Base-by-base conservation (phyloP, 345 rosid genomes). In the Zanthoxylum bungeanum region DNA sequence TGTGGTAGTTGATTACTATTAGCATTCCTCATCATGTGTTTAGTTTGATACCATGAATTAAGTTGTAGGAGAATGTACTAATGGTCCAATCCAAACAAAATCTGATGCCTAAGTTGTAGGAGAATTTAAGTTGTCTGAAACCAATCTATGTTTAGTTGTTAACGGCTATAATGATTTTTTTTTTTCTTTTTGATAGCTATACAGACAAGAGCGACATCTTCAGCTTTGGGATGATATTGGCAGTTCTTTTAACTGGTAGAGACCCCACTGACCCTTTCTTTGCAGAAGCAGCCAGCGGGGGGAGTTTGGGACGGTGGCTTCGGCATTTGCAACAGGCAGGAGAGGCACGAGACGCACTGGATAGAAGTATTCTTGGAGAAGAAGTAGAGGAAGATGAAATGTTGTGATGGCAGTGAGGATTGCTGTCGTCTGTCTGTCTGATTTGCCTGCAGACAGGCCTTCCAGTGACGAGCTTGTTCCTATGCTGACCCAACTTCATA, bases 321-420 rank as follows among this genome's bases (percentile, higher is more conserved):
- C 85, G 82, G 65, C 95, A 90, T 73, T 85, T 94, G 81, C 96
- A 90, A 76, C 92, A 92, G 57, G 87, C 89, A 0, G 98, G 97
- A 52, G 98, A 94, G 71, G 97, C 87, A 34, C 57, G 80, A 28
- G 98, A 90, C 80, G 93, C 96, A 11, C 82, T 94, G 36, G 98
- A 94, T 72, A 87, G 85, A 83, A 89, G 87, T 58, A 83, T 94
- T 61, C 84, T 94, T 0, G 98, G 98, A 16, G 97, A 89, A 76
- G 98, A 94, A 81, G 90, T 80, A 24, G 96, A 92, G 86, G 98
- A 94, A 82, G 97, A 94, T 19, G 97, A 94, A 85, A 94, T 94
- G 97, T 76, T 92, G n/a, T n/a, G 58, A 94, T 94, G 98, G 98
- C 95, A 52, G 83, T 92, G 59, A 85, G 95, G 77, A 94, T 92